Conservation (phyloP, 2,329 filamentous ascomycete genomes). For the Basipetospora chlamydospora region DNA sequence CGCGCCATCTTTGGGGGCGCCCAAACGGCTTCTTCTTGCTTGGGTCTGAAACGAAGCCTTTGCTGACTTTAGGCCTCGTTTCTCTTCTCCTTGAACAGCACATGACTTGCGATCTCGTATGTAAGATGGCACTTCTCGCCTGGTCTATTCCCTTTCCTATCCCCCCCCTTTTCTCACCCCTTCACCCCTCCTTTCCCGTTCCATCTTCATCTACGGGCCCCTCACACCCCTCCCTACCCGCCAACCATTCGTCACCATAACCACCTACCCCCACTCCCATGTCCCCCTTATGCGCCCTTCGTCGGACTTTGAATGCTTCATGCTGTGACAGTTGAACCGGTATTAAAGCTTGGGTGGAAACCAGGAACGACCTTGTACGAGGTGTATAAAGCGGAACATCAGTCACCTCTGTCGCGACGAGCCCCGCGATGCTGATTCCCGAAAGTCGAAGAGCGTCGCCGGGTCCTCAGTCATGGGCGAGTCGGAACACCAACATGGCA, state of each 20-base stretch:
- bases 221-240: neutral
- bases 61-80: conserved; percentile 4
- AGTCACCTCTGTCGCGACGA: conserved; percentile 97
- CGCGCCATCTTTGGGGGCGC: too few species aligned
- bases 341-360: neutral
- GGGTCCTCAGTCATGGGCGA: conserved; percentile 45
- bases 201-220: neutral
- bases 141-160: neutral
- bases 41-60: conserved; percentile 10
- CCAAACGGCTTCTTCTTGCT: too few species aligned
- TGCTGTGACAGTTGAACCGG: too few species aligned
- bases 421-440: conserved; percentile 68
- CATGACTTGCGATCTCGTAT: conserved; percentile 87
- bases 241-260: neutral
- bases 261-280: neutral
- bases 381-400: conserved; percentile 97
- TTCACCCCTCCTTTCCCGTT: neutral
- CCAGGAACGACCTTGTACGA: conserved; percentile 86
- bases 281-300: too few species aligned
- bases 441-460: conserved; percentile 59
- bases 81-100: conserved; percentile 36
- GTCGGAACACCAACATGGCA: conserved; percentile 24
- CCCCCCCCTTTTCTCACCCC: neutral
- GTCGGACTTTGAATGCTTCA: too few species aligned
- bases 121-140: conserved; percentile 20